phyloP scores from a whole-genome alignment of 2,329 filamentous ascomycete species.

The Ophiocordyceps camponoti-saundersi region DNA sequence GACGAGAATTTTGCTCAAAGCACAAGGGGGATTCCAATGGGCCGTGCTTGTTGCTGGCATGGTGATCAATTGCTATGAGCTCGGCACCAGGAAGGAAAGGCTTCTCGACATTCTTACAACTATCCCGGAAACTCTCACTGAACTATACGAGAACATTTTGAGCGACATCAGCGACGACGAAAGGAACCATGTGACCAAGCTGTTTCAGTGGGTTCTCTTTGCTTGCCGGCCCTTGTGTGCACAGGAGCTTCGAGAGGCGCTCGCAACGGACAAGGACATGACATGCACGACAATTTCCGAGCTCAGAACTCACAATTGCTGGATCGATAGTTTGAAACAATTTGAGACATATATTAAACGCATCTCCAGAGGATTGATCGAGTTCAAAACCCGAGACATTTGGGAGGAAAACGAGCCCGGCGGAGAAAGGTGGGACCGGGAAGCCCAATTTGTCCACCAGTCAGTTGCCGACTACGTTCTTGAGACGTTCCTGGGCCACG shows the following conservation, averaged over 20 bases:
- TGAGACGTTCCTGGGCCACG: too few species aligned
- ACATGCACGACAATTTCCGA: background rate
- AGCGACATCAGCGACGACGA: background rate
- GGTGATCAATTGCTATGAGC: background rate
- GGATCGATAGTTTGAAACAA: background rate
- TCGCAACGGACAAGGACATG: background rate
- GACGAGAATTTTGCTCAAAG: background rate
- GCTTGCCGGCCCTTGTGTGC: background rate
- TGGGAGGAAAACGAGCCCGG: too few species aligned
- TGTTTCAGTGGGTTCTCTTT: background rate
- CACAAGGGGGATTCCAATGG: background rate
- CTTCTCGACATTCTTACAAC: background rate
- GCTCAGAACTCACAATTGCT: background rate
- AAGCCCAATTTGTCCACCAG: too few species aligned
- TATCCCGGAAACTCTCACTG: background rate
- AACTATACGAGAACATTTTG: background rate
- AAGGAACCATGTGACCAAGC: background rate
- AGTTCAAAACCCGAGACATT: too few species aligned
- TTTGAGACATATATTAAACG: background rate
- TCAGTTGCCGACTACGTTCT: too few species aligned
- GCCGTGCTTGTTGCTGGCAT: background rate
- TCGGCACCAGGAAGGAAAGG: background rate
- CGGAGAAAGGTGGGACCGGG: too few species aligned
- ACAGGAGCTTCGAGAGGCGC: background rate
- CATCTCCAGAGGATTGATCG: background rate